These are phyloP conservation scores for Aspergillus sp. DNA, from an alignment of 2,329 filamentous ascomycete species.

Conservation along the genomic window DNA sequence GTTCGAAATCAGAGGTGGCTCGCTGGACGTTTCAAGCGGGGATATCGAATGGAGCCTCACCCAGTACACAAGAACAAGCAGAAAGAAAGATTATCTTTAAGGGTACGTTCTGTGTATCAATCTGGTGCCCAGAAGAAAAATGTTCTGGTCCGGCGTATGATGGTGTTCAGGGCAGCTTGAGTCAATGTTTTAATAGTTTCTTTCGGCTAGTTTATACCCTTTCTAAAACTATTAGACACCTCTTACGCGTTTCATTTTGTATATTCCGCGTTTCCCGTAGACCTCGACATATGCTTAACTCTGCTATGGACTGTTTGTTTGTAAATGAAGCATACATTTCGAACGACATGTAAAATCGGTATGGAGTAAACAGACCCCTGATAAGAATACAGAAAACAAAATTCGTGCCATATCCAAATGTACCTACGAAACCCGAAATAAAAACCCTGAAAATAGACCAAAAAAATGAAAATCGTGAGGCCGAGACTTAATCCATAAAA, in stretches of 20 bases:
- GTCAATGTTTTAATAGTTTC: constrained; percentile 18
- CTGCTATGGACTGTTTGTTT: too few relatives aligned
- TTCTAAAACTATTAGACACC: constrained; percentile 1
- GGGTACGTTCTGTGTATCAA: not conserved
- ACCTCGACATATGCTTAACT: too few relatives aligned
- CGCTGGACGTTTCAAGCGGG: constrained; percentile 82
- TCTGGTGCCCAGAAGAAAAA: constrained; percentile 14
- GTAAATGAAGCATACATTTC: too few relatives aligned
- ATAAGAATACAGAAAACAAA: too few relatives aligned
- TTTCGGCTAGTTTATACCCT: constrained; percentile 12
- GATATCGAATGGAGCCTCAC: constrained; percentile 96
- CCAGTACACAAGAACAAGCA: constrained; percentile 86
- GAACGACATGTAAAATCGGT: too few relatives aligned
- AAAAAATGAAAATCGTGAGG: constrained; percentile 1
- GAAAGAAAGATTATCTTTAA: constrained; percentile 91
- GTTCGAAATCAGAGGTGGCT: constrained; percentile 88
- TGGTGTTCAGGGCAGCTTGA: constrained; percentile 22
- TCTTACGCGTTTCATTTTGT: not conserved
- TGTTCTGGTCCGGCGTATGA: constrained; percentile 21
- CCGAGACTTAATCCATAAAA: constrained; percentile 2
- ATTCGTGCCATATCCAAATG: too few relatives aligned
- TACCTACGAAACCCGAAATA: not conserved
- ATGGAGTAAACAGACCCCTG: too few relatives aligned
- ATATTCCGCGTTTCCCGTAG: too few relatives aligned
- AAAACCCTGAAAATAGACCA: not conserved